phyloP scores from a whole-genome alignment of 2,329 filamentous ascomycete genomes.

The Aureobasidium sp. region DNA sequence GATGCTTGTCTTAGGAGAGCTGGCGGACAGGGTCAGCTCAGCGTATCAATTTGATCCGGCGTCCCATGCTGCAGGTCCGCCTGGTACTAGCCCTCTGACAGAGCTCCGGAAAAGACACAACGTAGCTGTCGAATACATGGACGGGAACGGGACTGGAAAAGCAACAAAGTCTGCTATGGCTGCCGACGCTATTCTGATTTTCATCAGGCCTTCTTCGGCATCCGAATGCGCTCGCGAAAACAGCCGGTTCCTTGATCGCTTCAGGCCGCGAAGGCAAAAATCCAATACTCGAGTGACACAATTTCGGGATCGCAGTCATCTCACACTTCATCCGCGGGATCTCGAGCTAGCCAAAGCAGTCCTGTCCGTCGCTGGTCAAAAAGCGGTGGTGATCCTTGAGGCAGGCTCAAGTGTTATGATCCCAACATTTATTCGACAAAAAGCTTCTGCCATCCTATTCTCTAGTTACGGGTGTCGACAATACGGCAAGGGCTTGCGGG shows the following conservation, averaged over 20 bases:
- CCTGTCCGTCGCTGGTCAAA: background rate
- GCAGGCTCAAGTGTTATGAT: background rate
- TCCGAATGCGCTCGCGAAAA: background rate
- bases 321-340: background rate
- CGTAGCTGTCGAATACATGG: background rate
- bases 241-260: background rate
- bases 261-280: background rate
- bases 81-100: conserved; percentile 13
- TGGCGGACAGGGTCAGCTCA: conserved; percentile 13
- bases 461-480: conserved; percentile 16
- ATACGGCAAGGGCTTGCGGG: conserved; percentile 15
- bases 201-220: background rate
- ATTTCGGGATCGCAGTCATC: background rate
- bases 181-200: conserved; percentile 11
- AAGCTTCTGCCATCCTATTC: conserved; percentile 4
- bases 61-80: conserved; percentile 13
- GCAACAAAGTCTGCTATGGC: conserved; percentile 6
- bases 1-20: conserved; percentile 13
- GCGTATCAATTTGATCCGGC: conserved; percentile 13
- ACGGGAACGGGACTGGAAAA: background rate
- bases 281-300: background rate
- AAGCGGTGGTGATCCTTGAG: background rate
- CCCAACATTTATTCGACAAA: background rate
- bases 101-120: conserved; percentile 14
- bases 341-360: background rate